Evolutionary conservation across 805 yeast genomes (phyloP).

Genomic region (Metschnikowia peoriensis): DNA sequence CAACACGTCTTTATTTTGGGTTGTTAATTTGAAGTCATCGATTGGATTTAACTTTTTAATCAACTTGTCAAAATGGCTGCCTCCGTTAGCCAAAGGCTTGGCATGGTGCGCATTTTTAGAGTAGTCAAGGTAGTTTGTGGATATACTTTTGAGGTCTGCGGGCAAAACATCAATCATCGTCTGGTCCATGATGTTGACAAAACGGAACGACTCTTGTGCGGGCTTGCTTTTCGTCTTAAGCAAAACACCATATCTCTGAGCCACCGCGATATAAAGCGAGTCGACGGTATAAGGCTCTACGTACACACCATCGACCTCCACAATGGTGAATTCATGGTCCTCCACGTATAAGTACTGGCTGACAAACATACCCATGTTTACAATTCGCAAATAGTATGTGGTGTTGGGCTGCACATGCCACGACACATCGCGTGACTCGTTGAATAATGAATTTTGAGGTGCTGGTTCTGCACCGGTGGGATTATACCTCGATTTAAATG

Average conservation of each 20-base stretch:
- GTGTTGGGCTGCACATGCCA: slow-evolving; percentile 56
- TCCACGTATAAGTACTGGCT: slow-evolving; percentile 52
- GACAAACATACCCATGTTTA: slow-evolving; percentile 69
- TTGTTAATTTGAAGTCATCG: slow-evolving; percentile 79
- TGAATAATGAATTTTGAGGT: slow-evolving; percentile 64
- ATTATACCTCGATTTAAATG: slow-evolving; percentile 61
- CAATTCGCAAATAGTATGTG: slow-evolving; percentile 62
- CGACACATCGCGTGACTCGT: slow-evolving; percentile 59
- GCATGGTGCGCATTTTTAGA: slow-evolving; percentile 31
- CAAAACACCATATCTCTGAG: slow-evolving; percentile 76
- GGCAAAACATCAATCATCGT: slow-evolving; percentile 74
- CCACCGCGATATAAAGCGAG: slow-evolving; percentile 66
- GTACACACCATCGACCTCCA: slow-evolving; percentile 49
- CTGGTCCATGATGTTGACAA: slow-evolving; percentile 61
- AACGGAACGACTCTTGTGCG: slow-evolving; percentile 35
- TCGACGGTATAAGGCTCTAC: slow-evolving; percentile 57
- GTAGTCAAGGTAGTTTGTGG: slow-evolving; percentile 57
- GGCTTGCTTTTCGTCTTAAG: slow-evolving; percentile 57
- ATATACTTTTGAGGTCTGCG: slow-evolving; percentile 49
- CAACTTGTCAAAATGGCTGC: slow-evolving; percentile 37
- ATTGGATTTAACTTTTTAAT: slow-evolving; percentile 26
- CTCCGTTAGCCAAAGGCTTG: slow-evolving; percentile 21
- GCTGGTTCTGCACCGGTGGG: slow-evolving; percentile 88
- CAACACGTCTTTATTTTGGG: slow-evolving; percentile 52
- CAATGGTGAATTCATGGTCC: slow-evolving; percentile 40